Percentiles rank a stretch among this genome's conserved stretches.
Evolutionary conservation across 2,329 filamentous ascomycete species (phyloP).

Genomic region (Sporothrix inflata): DNA sequence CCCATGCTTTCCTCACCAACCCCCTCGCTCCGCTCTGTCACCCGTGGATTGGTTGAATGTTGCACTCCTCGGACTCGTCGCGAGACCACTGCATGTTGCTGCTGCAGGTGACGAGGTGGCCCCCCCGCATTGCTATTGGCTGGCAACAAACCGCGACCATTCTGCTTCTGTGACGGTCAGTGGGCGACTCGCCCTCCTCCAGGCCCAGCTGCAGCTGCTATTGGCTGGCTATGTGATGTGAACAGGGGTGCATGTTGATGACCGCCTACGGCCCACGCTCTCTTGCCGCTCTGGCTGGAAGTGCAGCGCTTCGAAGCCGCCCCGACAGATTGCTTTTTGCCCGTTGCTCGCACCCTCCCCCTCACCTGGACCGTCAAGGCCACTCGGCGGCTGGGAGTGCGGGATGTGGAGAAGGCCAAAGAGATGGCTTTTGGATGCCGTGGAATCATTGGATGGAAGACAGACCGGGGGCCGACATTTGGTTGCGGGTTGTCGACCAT

Average conservation of each 20-base stretch:
- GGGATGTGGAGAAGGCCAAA: neutral
- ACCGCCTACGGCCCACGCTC: slow-evolving; percentile 27
- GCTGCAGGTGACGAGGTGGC: slow-evolving; percentile 24
- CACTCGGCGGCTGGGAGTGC: slow-evolving; percentile 6
- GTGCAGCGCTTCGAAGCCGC: slow-evolving; percentile 32
- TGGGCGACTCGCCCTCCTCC: slow-evolving; percentile 27
- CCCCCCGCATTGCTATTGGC: slow-evolving; percentile 24
- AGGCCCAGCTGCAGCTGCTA: neutral
- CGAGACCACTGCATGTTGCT: neutral
- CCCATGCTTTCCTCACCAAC: neutral
- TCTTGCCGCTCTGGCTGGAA: slow-evolving; percentile 27
- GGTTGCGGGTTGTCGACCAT: neutral
- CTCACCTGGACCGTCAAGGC: neutral
- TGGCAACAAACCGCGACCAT: neutral
- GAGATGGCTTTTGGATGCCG: neutral
- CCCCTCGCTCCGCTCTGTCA: neutral
- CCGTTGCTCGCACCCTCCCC: neutral
- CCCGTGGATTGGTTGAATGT: neutral
- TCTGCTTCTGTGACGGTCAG: slow-evolving; percentile 24
- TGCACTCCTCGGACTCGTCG: neutral
- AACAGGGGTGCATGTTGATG: slow-evolving; percentile 26
- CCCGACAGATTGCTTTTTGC: slow-evolving; percentile 30
- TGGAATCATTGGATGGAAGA: neutral
- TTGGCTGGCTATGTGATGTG: slow-evolving; percentile 30
- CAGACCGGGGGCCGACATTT: neutral